Base-by-base conservation (phyloP, 2,329 filamentous ascomycete genomes). In the Aquanectria penicillioides region DNA sequence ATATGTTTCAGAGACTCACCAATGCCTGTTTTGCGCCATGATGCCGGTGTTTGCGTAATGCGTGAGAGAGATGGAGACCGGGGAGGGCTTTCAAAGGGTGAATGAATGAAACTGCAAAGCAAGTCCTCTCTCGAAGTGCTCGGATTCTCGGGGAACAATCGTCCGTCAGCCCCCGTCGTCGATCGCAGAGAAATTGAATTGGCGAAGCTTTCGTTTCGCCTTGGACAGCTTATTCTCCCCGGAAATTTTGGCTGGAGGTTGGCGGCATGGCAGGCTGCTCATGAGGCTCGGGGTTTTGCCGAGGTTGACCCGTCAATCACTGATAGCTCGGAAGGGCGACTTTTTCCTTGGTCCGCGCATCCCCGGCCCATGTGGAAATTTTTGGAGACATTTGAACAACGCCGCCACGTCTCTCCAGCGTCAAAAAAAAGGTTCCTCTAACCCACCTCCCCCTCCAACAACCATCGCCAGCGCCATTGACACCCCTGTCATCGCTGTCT, bases 21-120 rank as follows among this genome's bases (percentile, higher is more conserved):
- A 95, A 79, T 94, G 92, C 73, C 90, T 77, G 64, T 80, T 81
- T 84, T 81, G 88, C 83, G 80, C 88, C 87, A 93, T 93, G 56
- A 64, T 81, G 75, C 72, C 59, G 59, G 57, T 70, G 25, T 65
- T 69, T n/a, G n/a, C n/a, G n/a, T n/a, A n/a, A n/a, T n/a, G n/a
- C n/a, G 29, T 64, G n/a, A 26, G 18, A 22, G 36, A 37, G 60
- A 50, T 60, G 53, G 43, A 40, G 17, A 10, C 31, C 13, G 13
- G 18, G n/a, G n/a, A n/a, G n/a, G n/a, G n/a, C n/a, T n/a, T n/a
- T n/a, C n/a, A n/a, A n/a, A n/a, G n/a, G n/a, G n/a, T n/a, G n/a
- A n/a, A n/a, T n/a, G n/a, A n/a, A n/a, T n/a, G n/a, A n/a, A n/a
- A n/a, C n/a, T n/a, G n/a, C n/a, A 44, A 23, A 22, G 6, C 22